Base-by-base conservation (phyloP, 202 grass and related monocot genomes). In the Saccharum hybrid region DNA sequence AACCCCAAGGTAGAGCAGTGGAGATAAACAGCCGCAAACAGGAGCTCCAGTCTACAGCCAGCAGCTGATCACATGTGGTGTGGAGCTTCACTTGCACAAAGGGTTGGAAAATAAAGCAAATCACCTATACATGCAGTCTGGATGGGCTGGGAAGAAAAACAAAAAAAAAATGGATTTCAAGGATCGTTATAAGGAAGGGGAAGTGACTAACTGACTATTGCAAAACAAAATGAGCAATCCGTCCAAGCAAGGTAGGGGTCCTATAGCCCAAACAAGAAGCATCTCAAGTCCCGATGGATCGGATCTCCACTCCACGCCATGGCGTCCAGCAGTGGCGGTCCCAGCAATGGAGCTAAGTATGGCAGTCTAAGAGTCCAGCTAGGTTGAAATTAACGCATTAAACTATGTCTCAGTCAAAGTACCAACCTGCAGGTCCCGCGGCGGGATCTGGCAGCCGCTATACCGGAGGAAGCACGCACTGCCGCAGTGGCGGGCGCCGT, bases 401-500 rank as follows among this genome's bases (percentile, higher is more conserved):
- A 80, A 56, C 64, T 56, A 56, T 56, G 45, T 33, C 7, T 28
- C 64, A 40, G 45, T 68, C 14, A 40, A 49, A 68, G 34, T 69
- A 80, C 77, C 31, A 57, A 80, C 77, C 77, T 80, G 77, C n/a
- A 21, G 31, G 64, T 39, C 46, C 46, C 33, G 46, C 64, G n/a
- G 64, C 77, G 49, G 64, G 77, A 80, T 68, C 77, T 69, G 77
- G 33, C 64, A 69, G 64, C 64, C 64, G 12, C 31, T 14, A 26
- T n/a, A 36, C 33, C 31, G 45, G 8, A 76, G 12, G 77, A 64
- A 52, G 77, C 77, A 56, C 19, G 13, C 77, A 38, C 77, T 69
- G 46, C 64, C 64, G n/a, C 77, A 80, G 46, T 69, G 33, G 31
- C 15, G n/a, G 34, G 77, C 18, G 46, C 77, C 63, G 19, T 16